Evolutionary conservation across 768 basidiomycete genomes (phyloP).

Genomic region (Tylopilus cervinicoccineus): DNA sequence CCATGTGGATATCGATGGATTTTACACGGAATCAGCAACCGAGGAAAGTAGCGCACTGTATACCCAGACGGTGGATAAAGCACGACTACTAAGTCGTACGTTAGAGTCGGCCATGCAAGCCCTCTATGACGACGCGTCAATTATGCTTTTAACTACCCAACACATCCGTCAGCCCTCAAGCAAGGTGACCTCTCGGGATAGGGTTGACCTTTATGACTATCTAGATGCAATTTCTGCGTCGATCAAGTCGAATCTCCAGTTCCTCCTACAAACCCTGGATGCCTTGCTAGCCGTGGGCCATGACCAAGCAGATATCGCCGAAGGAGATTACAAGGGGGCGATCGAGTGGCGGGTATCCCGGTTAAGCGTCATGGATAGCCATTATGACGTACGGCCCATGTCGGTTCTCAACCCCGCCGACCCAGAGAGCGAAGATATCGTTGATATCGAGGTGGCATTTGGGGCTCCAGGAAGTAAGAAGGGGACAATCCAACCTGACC

Average conservation of each 20-base stretch:
- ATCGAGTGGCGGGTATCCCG: conserved; percentile 78
- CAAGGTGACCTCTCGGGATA: conserved; percentile 8
- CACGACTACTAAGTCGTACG: conserved; percentile 61
- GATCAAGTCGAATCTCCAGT: conserved; percentile 51
- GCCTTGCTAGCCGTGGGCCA: conserved; percentile 59
- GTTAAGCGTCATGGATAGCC: conserved; percentile 54
- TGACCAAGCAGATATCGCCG: conserved; percentile 66
- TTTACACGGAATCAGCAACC: conserved; percentile 44
- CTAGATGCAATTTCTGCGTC: conserved; percentile 49
- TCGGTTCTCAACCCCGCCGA: conserved; percentile 37
- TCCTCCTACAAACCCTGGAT: conserved; percentile 58
- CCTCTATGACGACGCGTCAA: conserved; percentile 66
- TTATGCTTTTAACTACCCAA: conserved; percentile 59
- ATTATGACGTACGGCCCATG: conserved; percentile 42
- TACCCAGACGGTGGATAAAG: conserved; percentile 62
- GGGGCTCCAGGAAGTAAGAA: conserved; percentile 35
- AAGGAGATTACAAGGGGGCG: conserved; percentile 68
- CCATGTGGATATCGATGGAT: conserved; percentile 79
- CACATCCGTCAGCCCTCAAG: conserved; percentile 18
- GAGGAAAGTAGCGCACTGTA: conserved; percentile 50
- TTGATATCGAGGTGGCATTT: conserved; percentile 56
- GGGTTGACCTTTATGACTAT: conserved; percentile 34
- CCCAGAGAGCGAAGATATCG: conserved; percentile 47
- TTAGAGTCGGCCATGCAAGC: conserved; percentile 70
- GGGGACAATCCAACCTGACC: conserved; percentile 19